Evolutionary conservation across 441 rosid species (phyloP).

Genomic region (Flueggea neowawraea): DNA sequence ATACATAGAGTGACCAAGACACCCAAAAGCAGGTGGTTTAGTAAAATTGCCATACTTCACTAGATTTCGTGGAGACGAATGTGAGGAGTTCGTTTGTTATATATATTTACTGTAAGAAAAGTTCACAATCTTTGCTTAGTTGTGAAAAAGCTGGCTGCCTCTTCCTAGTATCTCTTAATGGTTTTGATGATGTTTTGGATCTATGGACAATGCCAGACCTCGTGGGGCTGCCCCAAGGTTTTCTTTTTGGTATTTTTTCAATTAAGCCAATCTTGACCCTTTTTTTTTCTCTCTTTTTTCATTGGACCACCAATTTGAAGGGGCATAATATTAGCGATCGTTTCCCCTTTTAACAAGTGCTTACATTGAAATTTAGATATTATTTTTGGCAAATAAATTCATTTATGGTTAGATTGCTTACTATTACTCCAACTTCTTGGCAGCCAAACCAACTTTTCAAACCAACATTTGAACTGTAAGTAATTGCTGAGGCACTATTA

Average conservation of each 20-base stretch:
- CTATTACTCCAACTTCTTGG: too few relatives aligned
- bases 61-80: conserved; percentile 13
- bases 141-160: conserved; percentile 46
- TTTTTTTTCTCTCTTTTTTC: too few relatives aligned
- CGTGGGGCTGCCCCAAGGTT: conserved; percentile 12
- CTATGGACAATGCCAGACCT: conserved; percentile 24
- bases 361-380: too few relatives aligned
- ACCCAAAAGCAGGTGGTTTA: conserved; percentile 22
- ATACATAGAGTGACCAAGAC: conserved; percentile 28
- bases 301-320: too few relatives aligned
- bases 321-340: not conserved
- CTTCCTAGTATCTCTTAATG: conserved; percentile 4
- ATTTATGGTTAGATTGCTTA: too few relatives aligned
- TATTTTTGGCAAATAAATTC: too few relatives aligned
- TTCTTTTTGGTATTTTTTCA: not conserved
- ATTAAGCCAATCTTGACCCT: too few relatives aligned
- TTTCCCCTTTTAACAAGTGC: too few relatives aligned
- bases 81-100: conserved; percentile 1
- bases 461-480: too few relatives aligned
- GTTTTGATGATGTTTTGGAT: conserved; percentile 19
- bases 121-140: conserved; percentile 29
- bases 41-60: conserved; percentile 40
- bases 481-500: too few relatives aligned
- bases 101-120: not conserved
- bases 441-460: too few relatives aligned